Conservation (phyloP, 2,329 filamentous ascomycete species). For the Xylariaceae sp. region DNA sequence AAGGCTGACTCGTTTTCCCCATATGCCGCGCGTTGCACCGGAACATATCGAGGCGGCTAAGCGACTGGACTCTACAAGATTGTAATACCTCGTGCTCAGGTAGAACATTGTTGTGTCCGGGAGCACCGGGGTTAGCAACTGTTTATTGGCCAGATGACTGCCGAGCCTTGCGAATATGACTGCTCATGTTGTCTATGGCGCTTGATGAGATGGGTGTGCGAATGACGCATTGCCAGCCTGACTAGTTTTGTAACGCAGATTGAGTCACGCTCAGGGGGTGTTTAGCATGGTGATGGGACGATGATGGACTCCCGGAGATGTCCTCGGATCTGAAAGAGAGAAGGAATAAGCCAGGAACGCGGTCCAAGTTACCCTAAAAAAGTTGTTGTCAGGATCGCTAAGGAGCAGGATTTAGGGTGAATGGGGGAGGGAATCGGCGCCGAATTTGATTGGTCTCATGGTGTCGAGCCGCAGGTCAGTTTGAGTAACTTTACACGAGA, state of each 20-base stretch:
- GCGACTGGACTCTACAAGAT: background rate
- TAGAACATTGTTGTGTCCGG: constrained; percentile 7
- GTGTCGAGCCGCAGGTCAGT: background rate
- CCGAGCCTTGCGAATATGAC: constrained; percentile 7
- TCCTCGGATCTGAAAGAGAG: background rate
- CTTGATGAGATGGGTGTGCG: background rate
- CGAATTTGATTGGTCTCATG: background rate
- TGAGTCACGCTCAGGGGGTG: constrained; percentile 2
- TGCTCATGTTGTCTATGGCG: background rate
- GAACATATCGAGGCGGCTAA: constrained; percentile 1
- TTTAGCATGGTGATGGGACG: background rate
- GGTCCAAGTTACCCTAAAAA: background rate
- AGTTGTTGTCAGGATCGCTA: background rate
- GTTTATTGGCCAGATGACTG: constrained; percentile 11
- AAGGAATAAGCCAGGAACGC: background rate
- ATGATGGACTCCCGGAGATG: background rate
- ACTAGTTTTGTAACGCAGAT: constrained; percentile 1
- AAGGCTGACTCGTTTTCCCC: background rate
- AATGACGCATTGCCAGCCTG: background rate
- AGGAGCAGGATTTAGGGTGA: background rate
- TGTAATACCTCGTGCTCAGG: background rate
- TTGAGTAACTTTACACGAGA: too few species aligned
- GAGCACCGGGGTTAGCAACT: constrained; percentile 8
- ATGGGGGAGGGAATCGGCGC: background rate
- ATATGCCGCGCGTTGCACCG: background rate